Evolutionary conservation across 2,329 filamentous ascomycete genomes (phyloP), one percentile per base, ranked within the genome.

Genomic region (Ophidiomyces ophidiicola): DNA sequence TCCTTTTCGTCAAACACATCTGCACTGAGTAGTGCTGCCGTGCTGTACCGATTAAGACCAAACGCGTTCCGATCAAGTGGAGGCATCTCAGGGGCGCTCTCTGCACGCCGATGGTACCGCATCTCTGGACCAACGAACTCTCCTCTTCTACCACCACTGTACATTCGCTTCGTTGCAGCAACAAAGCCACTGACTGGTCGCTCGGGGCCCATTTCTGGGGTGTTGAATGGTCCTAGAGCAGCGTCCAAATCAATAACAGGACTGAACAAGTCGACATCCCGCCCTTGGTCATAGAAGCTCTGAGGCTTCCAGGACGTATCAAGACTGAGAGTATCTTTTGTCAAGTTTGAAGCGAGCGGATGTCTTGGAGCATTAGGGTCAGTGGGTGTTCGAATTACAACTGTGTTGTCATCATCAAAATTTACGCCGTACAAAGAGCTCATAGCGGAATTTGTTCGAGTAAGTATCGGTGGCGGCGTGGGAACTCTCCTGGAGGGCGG

Each of bases 181-280:
- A 60, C 58, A 38, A 66, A 62, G 5, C 60, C 56, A 39, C 56
- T 61, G 17, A 52, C 50, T 2, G 53, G 45, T 24, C 48, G 49
- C 15, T 53, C 48, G 12, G 54, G 50, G n/a, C 56, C 54, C 50
- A 61, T 61, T 36, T 63, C 62, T 5, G 64, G 62, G 0, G 86
- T 93, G 52, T 92, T 90, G 60, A 94, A 93, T 0, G 88, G 86
- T 1, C 86, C 87, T 1, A 96, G 70, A 18, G 88, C 90, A 12
- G 87, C 88, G 62, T 98, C 90, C 29, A 98, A 67, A 58, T 98
- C 90, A 46, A 98, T 92, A 58, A 94, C 80, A 5, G 82, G 79
- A 53, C 78, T 83, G 37, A 79, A 71, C 2, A 73, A 58, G 43
- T 92, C 83, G 32, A 78, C 74, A 6, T 75, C 69, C 2, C 53